Conservation (phyloP, 495 filamentous ascomycete genomes). For the Aspergillus conjunctus region DNA sequence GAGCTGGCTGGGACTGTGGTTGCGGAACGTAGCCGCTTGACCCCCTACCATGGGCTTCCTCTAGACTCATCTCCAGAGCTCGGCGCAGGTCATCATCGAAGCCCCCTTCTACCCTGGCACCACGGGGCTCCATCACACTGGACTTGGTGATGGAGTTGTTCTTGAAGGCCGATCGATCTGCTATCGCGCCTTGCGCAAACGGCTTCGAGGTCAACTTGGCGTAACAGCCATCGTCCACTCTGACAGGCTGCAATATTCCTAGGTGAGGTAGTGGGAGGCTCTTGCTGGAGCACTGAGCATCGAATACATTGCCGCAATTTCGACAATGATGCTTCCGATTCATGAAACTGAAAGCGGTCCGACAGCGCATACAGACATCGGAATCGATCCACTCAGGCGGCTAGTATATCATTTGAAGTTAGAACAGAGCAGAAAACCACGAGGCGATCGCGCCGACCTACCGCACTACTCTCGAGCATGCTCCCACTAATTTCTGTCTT, state of each 20-base stretch:
- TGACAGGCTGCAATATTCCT: constrained; percentile 85
- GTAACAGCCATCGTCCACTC: constrained; percentile 97
- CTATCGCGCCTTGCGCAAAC: constrained; percentile 43
- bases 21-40: constrained; percentile 71
- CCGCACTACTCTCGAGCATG: constrained; percentile 96
- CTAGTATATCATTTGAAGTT: constrained; percentile 42
- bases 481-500: constrained; percentile 83
- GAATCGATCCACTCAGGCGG: constrained; percentile 98
- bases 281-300: constrained; percentile 90
- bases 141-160: constrained; percentile 56
- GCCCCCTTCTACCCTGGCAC: constrained; percentile 78
- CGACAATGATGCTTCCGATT: constrained; percentile 98
- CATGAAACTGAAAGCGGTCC: constrained; percentile 93
- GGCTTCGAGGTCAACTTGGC: constrained; percentile 80
- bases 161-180: constrained; percentile 51
- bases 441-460: constrained; percentile 51
- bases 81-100: constrained; percentile 95
- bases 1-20: constrained; percentile 37
- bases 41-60: constrained; percentile 81
- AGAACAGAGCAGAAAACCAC: background rate
- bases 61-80: constrained; percentile 93
- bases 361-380: constrained; percentile 97
- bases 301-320: constrained; percentile 97
- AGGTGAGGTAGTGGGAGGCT: constrained; percentile 85
- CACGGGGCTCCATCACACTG: constrained; percentile 82